Conservation (phyloP, 768 basidiomycete species). For the Boletus rubroflammeus region DNA sequence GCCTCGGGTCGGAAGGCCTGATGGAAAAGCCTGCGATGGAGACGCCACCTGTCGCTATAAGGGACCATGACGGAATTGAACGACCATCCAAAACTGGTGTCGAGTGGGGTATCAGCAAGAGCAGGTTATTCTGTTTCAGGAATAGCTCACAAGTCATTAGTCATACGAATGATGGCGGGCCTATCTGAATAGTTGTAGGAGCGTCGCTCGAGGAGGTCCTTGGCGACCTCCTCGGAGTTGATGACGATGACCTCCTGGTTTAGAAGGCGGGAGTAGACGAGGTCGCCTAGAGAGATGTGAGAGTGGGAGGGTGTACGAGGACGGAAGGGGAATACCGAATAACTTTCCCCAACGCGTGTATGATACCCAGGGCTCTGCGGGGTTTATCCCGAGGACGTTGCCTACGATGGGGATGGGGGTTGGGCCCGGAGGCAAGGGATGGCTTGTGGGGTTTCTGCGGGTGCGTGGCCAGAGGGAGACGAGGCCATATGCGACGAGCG, state of each 20-base stretch:
- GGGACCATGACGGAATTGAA: conserved; percentile 30
- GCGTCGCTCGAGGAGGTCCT: conserved; percentile 43
- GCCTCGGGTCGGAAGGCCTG: conserved; percentile 26
- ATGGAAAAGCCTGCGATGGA: conserved; percentile 28
- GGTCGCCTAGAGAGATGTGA: conserved; percentile 26
- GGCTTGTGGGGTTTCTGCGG: neutral
- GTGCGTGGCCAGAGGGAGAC: conserved; percentile 3
- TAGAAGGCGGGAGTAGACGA: conserved; percentile 36
- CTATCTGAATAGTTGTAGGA: conserved; percentile 46
- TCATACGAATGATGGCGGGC: conserved; percentile 28
- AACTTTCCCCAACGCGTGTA: conserved; percentile 31
- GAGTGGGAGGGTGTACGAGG: conserved; percentile 6
- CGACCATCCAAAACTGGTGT: conserved; percentile 26
- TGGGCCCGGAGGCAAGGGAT: conserved; percentile 49
- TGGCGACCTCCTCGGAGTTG: conserved; percentile 37
- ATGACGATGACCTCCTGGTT: conserved; percentile 39
- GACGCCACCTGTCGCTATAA: conserved; percentile 28
- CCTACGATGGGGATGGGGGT: conserved; percentile 38
- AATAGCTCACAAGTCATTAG: conserved; percentile 27
- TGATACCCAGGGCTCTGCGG: conserved; percentile 29
- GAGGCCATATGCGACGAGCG: conserved; percentile 5
- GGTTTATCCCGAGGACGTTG: conserved; percentile 27
- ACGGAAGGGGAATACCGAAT: conserved; percentile 24
- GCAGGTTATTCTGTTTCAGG: neutral
- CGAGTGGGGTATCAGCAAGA: neutral